Conservation (phyloP, 2,329 filamentous ascomycete species). For the Fusarium cicatricum region DNA sequence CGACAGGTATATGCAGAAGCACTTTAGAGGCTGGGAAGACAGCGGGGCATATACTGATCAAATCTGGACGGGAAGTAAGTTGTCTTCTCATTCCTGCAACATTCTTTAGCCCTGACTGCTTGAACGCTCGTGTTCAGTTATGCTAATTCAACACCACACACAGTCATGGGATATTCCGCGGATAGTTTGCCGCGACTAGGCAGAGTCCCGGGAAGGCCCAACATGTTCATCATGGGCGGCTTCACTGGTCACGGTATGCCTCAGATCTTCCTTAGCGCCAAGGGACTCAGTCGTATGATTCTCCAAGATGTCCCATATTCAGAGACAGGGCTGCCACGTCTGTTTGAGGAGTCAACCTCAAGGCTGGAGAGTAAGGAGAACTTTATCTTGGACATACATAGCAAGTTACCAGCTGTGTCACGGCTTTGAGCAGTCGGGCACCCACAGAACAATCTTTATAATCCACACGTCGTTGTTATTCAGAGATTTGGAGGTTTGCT, state of each 20-base stretch:
- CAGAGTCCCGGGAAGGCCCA: constrained; percentile 45
- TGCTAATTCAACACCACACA: background rate
- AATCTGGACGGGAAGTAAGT: constrained; percentile 44
- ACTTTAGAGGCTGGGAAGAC: constrained; percentile 59
- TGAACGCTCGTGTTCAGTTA: background rate
- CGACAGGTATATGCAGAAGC: constrained; percentile 56
- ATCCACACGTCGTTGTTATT: no score
- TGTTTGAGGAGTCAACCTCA: background rate
- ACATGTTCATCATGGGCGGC: constrained; percentile 56
- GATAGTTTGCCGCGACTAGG: constrained; percentile 57
- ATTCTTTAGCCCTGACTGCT: no score
- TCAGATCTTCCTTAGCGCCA: constrained; percentile 34
- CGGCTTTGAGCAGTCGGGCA: background rate
- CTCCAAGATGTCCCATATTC: background rate
- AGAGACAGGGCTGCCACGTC: background rate
- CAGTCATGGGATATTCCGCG: constrained; percentile 53
- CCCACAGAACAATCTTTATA: no score
- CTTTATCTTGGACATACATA: background rate
- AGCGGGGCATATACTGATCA: constrained; percentile 46
- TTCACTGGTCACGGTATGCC: constrained; percentile 63
- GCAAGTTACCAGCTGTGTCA: background rate
- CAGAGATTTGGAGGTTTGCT: no score
- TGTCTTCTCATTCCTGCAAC: background rate
- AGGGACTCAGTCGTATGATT: constrained; percentile 1
- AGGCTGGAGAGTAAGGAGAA: background rate